phyloP scores from a whole-genome alignment of 305 asterid species.

The Fraxinus sp. region DNA sequence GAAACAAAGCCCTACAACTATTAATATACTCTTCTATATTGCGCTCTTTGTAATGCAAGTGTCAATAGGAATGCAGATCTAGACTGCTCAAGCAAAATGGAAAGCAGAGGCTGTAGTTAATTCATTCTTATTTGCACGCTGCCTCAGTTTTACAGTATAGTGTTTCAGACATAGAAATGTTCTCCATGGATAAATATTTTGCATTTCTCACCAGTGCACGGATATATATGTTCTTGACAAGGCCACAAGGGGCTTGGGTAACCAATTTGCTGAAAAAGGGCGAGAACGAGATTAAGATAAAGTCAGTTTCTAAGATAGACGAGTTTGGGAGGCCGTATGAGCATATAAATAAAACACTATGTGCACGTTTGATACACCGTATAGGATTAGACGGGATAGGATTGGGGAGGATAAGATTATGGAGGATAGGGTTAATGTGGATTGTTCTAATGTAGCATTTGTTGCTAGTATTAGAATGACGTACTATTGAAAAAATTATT shows the following conservation, averaged over 20 bases:
- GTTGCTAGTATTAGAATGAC: background rate
- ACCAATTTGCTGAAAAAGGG: background rate
- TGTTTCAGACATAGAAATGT: background rate
- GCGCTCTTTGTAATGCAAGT: background rate
- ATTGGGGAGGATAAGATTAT: background rate
- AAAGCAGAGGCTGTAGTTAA: background rate
- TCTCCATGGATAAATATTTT: background rate
- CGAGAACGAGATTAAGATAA: background rate
- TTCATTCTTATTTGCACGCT: background rate
- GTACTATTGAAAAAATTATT: background rate
- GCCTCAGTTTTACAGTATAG: background rate
- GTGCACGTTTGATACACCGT: background rate
- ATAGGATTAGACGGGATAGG: background rate
- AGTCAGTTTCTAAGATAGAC: background rate
- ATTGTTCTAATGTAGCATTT: background rate
- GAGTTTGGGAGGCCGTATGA: background rate
- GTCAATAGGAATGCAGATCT: conserved; percentile 4
- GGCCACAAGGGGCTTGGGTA: background rate
- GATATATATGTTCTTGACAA: background rate
- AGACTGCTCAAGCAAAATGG: background rate
- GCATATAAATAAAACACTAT: background rate
- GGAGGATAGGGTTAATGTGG: background rate
- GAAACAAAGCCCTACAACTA: conserved; percentile 2
- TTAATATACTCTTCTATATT: background rate
- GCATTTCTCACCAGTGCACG: background rate